Evolutionary conservation across 2,329 filamentous ascomycete genomes (phyloP).

Genomic region (Achaetomium macrosporum): DNA sequence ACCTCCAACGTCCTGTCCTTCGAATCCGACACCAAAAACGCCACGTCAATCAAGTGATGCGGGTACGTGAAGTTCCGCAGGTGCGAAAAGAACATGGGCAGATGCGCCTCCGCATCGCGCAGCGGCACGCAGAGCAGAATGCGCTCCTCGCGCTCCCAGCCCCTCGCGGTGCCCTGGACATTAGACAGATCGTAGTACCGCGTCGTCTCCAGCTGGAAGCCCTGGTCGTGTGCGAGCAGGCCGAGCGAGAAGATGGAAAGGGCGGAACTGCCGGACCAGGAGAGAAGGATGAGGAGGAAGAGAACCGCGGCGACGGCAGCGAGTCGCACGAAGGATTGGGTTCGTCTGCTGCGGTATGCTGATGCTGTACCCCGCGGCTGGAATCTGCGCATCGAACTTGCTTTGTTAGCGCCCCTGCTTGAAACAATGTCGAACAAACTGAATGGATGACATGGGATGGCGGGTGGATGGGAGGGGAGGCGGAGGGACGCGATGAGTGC

Average conservation of each 20-base stretch:
- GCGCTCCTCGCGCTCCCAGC: slow-evolving; percentile 94
- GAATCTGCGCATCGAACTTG: slow-evolving; percentile 52
- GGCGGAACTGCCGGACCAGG: slow-evolving; percentile 54
- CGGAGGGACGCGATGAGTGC: slow-evolving; percentile 1
- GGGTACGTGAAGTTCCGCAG: slow-evolving; percentile 95
- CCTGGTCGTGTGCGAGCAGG: slow-evolving; percentile 52
- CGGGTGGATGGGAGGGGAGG: background rate
- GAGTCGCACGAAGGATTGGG: slow-evolving; percentile 65
- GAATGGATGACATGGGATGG: background rate
- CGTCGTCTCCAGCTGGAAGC: slow-evolving; percentile 84
- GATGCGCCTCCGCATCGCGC: slow-evolving; percentile 83
- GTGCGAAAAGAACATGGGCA: slow-evolving; percentile 98
- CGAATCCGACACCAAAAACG: slow-evolving; percentile 94
- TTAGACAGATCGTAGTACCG: slow-evolving; percentile 94
- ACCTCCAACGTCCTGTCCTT: slow-evolving; percentile 82
- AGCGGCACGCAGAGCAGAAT: slow-evolving; percentile 93
- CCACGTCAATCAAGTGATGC: slow-evolving; percentile 91
- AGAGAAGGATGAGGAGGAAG: slow-evolving; percentile 65
- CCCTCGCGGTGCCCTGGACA: slow-evolving; percentile 82
- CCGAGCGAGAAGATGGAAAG: slow-evolving; percentile 63
- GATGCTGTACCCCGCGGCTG: slow-evolving; percentile 73
- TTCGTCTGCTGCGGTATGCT: slow-evolving; percentile 66
- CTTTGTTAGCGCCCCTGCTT: background rate
- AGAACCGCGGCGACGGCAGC: slow-evolving; percentile 53
- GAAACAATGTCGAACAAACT: too few relatives aligned